A percentile compares a stretch with the other conserved stretches of the same genome.
Evolutionary conservation across 305 asterid species (phyloP).

Genomic region (Solanum hybrid): DNA sequence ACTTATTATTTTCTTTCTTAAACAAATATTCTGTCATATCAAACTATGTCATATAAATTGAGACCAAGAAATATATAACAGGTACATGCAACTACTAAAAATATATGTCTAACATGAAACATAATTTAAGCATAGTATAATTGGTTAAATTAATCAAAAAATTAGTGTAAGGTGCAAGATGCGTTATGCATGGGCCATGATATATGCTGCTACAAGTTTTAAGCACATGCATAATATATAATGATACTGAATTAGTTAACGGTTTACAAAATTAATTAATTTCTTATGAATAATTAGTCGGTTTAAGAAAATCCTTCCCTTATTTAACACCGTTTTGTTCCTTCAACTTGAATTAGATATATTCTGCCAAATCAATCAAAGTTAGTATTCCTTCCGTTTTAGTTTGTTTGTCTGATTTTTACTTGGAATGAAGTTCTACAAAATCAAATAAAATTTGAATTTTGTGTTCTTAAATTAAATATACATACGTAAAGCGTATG

Average conservation of each 20-base stretch:
- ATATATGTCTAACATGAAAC: neutral
- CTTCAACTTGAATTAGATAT: neutral
- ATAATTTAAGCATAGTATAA: neutral
- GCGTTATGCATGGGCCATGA: conserved; percentile 14
- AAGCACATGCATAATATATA: neutral
- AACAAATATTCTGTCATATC: neutral
- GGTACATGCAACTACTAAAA: neutral
- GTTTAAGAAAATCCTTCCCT: neutral
- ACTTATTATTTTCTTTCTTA: neutral
- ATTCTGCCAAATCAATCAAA: neutral
- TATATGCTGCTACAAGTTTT: neutral
- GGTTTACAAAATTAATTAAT: neutral
- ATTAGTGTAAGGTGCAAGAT: neutral
- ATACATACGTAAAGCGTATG: neutral
- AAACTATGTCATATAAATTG: neutral
- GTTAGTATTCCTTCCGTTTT: neutral
- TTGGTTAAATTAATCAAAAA: neutral
- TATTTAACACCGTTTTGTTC: neutral
- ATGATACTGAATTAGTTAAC: neutral
- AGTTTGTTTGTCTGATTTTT: neutral
- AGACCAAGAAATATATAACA: neutral
- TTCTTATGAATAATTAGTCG: neutral
- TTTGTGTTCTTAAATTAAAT: neutral
- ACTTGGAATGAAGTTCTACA: neutral
- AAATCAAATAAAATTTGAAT: neutral